phyloP scores from a whole-genome alignment of 805 yeast species.

The Lipomyces kockii region DNA sequence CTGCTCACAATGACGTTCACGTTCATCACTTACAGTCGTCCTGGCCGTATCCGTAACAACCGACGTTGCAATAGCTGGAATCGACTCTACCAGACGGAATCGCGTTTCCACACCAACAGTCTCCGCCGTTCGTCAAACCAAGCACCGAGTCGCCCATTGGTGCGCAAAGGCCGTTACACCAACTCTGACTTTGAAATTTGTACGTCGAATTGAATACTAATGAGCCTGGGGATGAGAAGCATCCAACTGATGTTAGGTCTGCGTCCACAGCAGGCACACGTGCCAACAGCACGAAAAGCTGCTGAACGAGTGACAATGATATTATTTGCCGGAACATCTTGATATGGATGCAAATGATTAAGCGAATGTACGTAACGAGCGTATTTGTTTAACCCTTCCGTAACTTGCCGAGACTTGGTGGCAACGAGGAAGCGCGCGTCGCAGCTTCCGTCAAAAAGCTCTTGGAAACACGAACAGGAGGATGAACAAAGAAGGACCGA shows the following conservation, averaged over 20 bases:
- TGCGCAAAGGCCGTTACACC: slow-evolving; percentile 60
- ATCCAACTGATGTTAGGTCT: slow-evolving; percentile 44
- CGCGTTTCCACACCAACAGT: slow-evolving; percentile 70
- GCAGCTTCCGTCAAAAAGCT: not conserved
- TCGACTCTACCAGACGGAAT: slow-evolving; percentile 44
- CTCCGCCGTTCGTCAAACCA: slow-evolving; percentile 56
- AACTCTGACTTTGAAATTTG: slow-evolving; percentile 62
- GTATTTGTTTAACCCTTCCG: not conserved
- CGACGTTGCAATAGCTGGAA: slow-evolving; percentile 49
- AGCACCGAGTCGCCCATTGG: slow-evolving; percentile 51
- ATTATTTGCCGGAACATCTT: not conserved
- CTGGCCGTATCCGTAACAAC: slow-evolving; percentile 65
- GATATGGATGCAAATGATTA: not conserved
- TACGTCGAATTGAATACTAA: slow-evolving; percentile 56
- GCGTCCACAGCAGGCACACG: slow-evolving; percentile 1
- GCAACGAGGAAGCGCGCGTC: not conserved
- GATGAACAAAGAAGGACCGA: not conserved
- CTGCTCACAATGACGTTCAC: not conserved
- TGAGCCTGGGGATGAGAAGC: slow-evolving; percentile 48
- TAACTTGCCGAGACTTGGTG: not conserved
- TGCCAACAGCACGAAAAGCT: slow-evolving; percentile 5
- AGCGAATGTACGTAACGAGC: not conserved
- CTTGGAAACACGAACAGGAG: not conserved
- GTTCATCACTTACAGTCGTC: slow-evolving; percentile 57
- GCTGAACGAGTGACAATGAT: not conserved